These are phyloP conservation scores for Plasmodium vinckei DNA, from an alignment of 169 alveolate species.

Conservation along the genomic window DNA sequence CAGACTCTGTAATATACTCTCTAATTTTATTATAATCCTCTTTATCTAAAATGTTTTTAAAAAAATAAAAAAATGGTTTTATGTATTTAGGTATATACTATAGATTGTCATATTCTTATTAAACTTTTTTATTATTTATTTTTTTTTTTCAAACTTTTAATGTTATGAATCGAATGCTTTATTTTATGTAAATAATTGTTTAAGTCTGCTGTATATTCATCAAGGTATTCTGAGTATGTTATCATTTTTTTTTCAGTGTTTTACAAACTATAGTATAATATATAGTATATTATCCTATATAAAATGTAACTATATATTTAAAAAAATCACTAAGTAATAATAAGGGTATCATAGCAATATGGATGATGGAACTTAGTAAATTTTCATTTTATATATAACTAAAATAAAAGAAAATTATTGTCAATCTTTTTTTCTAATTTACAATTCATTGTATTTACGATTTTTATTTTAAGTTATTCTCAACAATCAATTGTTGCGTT, in stretches of 20 bases:
- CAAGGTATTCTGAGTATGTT: slow-evolving; percentile 73
- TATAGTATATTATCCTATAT: neutral
- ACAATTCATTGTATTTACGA: too few relatives aligned
- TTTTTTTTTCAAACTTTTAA: slow-evolving; percentile 42
- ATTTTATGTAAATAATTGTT: slow-evolving; percentile 41
- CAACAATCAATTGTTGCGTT: too few relatives aligned
- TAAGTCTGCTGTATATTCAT: slow-evolving; percentile 68
- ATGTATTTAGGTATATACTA: slow-evolving; percentile 1
- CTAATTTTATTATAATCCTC: slow-evolving; percentile 29
- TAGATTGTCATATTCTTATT: slow-evolving; percentile 1
- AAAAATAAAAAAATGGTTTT: slow-evolving; percentile 1
- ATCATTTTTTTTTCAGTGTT: slow-evolving; percentile 47
- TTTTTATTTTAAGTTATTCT: too few relatives aligned
- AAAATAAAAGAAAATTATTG: too few relatives aligned
- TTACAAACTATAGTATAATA: slow-evolving; percentile 10
- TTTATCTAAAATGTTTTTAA: slow-evolving; percentile 27
- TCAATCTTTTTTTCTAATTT: too few relatives aligned
- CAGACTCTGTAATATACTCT: slow-evolving; percentile 70
- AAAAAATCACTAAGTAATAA: too few relatives aligned
- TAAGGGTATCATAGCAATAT: too few relatives aligned
- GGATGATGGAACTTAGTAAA: too few relatives aligned
- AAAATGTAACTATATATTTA: neutral
- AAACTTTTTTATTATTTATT: slow-evolving; percentile 13
- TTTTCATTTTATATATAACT: too few relatives aligned
- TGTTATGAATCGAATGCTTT: slow-evolving; percentile 46